phyloP scores from a whole-genome alignment of 306 rosid genomes.

The Boehmeria nivea region DNA sequence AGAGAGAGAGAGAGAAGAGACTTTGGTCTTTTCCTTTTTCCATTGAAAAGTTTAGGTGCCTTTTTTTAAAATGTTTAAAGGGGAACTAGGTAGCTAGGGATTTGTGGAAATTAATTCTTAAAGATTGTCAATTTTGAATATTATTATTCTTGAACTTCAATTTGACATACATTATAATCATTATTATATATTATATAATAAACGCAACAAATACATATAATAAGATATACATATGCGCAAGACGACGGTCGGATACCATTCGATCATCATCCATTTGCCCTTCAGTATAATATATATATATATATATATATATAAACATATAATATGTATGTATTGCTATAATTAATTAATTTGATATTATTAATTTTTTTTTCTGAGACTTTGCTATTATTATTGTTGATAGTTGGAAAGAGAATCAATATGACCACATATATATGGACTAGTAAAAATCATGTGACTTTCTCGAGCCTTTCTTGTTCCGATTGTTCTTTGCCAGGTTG shows the following conservation, averaged over 20 bases:
- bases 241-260: constrained; percentile 69
- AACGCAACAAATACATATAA: background rate
- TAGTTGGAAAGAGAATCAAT: constrained; percentile 4
- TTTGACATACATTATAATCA: no score
- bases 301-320: background rate
- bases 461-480: constrained; percentile 21
- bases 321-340: no score
- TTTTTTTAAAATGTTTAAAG: no score
- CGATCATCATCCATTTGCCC: constrained; percentile 16
- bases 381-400: background rate
- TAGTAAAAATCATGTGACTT: constrained; percentile 42
- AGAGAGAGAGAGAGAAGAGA: no score
- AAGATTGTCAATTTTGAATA: no score
- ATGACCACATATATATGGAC: constrained; percentile 35
- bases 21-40: no score
- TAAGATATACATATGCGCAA: constrained; percentile 7
- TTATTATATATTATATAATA: no score
- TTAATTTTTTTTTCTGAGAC: background rate
- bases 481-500: constrained; percentile 33
- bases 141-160: no score
- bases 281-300: constrained; percentile 7
- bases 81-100: no score
- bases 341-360: background rate
- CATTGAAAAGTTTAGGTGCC: no score
- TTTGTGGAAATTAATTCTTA: no score